Base-by-base conservation (phyloP, 306 rosid species). In the Clitoria ternatea region DNA sequence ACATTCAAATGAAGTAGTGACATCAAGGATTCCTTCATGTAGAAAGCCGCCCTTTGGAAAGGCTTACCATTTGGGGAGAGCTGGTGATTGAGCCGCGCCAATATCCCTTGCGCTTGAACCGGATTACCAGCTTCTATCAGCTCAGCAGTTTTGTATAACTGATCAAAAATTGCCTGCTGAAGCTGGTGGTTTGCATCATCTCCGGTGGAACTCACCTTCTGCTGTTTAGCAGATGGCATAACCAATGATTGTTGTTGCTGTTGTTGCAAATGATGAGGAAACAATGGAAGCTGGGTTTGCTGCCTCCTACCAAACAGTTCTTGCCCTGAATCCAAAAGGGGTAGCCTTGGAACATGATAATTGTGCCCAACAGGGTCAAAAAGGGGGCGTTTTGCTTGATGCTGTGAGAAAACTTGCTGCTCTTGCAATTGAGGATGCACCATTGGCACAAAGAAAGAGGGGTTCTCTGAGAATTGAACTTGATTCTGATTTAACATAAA, bases 81-180 rank as follows among this genome's bases (percentile, higher is more conserved):
- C 87, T 86, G 92, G 85, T 92, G 96, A 92, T 92, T 92, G 98
- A 92, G 96, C 96, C 96, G 96, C 95, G 96, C 98, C 96, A 88
- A 86, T 92, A 90, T 90, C 96, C 89, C 96, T 81, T 90, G 96
- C 85, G 92, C 96, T 82, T 81, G 89, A 69, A 77, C 87, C 71
- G 80, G 84, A 57, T 86, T 92, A 27, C 91, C 92, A 66, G 91
- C 80, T 86, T 88, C 91, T 11, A 39, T 73, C 85, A 90, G 78
- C 90, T 92, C 98, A 68, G 91, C 96, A 73, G 90, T 86, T 73
- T 86, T 86, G 75, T 79, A 85, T 26, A 92, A 83, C 81, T 87
- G 89, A 68, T 93, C 98, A 76, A 79, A 74, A 20, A 87, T 78
- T 35, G 78, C 84, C 75, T 86, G 97, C 90, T 89, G 92, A 77